Base-by-base conservation (phyloP, 2,329 filamentous ascomycete species). In the Fonsecaea pugnacius region DNA sequence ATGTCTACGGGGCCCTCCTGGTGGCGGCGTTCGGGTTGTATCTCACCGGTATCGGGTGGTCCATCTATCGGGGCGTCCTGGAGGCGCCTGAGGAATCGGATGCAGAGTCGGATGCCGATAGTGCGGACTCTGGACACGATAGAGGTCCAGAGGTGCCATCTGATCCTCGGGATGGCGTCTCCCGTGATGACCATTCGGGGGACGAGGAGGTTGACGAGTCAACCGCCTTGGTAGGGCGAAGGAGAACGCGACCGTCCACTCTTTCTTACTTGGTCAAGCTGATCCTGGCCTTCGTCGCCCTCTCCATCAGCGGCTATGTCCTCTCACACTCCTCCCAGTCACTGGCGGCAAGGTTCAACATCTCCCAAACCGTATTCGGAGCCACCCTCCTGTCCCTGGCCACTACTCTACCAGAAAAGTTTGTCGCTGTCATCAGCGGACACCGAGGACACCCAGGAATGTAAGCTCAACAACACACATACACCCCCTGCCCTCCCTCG, bases 371-470 rank as follows among this genome's bases (percentile, higher is more conserved):
- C 0, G 71, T 84, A 33, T 78, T 84, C 58, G 80, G 82, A 8
- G 71, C 83, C 16, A 78, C 79, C 0, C 70, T 84, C 24, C 73
- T 85, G 40, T 77, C 82, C 0, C 75, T 86, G 66, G 83, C 81
- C 4, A 85, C 83, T 0, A 85, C 83, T 0, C 72, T 85, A 1
- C 83, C 83, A 0, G 83, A 85, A 68, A 85, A 85, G 68, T 76
- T 84, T 43, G 69, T 85, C 53, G 79, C 83, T 1, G 74, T 84
- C 3, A 66, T 84, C 27, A 82, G 81, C 64, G 79, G 81, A 16
- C 73, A 70, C 10, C 77, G 79, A 14, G 82, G 80, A 4, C 79
- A 84, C 18, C 70, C 73, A 1, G 82, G 82, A 1, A 83, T 85
- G 53, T 24, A 48, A 48, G 43, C 27, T 14, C 43, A 9, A 14